Percentiles rank a stretch among this genome's conserved stretches.
These are phyloP conservation scores for Annona cherimola DNA, from an alignment of 164 flowering plant species.

Conservation along the genomic window DNA sequence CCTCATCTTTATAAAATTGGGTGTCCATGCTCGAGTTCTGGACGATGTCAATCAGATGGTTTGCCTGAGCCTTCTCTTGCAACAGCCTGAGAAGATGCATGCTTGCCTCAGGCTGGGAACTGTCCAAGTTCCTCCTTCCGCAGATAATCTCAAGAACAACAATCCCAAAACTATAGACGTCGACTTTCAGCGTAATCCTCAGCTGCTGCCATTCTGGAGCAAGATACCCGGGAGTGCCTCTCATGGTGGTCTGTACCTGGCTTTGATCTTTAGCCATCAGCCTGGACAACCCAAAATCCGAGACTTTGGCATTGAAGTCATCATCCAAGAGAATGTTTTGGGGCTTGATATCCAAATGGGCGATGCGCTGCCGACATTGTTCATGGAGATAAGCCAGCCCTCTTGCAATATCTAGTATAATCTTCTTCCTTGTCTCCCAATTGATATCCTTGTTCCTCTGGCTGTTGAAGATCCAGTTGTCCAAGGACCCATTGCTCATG, in stretches of 20 bases:
- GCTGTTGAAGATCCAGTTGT: constrained; percentile 5
- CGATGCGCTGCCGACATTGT: background rate
- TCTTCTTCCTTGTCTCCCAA: background rate
- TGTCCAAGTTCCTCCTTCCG: constrained; percentile 21
- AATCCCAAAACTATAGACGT: constrained; percentile 27
- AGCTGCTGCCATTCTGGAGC: constrained; percentile 17
- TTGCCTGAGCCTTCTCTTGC: constrained; percentile 5
- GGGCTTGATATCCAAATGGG: background rate
- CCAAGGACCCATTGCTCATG: constrained; percentile 15
- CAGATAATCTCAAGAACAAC: constrained; percentile 21
- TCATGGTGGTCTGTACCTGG: constrained; percentile 17
- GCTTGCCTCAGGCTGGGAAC: constrained; percentile 7
- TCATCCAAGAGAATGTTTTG: background rate
- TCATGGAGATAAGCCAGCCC: background rate
- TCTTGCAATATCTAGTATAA: background rate
- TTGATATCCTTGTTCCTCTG: background rate
- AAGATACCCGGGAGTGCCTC: constrained; percentile 14
- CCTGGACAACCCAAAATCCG: background rate
- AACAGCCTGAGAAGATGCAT: constrained; percentile 10
- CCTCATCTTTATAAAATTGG: constrained; percentile 8
- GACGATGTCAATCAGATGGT: constrained; percentile 12
- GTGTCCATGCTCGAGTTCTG: constrained; percentile 5
- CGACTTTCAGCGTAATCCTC: constrained; percentile 20
- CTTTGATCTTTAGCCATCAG: constrained; percentile 16
- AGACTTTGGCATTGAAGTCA: background rate